Evolutionary conservation across 2,329 filamentous ascomycete genomes (phyloP), one percentile per base, ranked within the genome.

Genomic region (Sporothrix curviconia): DNA sequence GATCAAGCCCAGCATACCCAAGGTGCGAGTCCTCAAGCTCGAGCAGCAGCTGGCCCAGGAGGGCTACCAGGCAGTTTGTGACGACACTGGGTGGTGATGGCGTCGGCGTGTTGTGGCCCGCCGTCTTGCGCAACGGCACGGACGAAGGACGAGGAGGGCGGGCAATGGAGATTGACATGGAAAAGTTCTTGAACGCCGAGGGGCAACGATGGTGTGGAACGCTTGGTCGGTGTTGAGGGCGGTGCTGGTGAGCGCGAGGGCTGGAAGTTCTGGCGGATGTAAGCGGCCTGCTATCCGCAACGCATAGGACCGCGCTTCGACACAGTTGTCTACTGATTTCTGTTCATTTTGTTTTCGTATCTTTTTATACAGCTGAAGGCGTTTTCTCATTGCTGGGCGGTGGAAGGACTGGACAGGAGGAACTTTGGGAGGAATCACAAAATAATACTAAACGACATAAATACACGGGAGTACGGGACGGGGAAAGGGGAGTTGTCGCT

Each of bases 81-180:
- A 94, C 91, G 0, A 96, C 89, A 0, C 81, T 99, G 0, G 94
- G 92, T 4, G 92, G 92, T 39, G 90, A 96, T 66, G 94, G 94
- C 12, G 90, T 99, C 1, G 94, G 94, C 37, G 90, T 99, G 1
- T 79, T 99, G 4, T 96, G 89, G 84, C 94, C 94, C 1, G 94
- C 94, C 0, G 87, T 96, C 0, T 76, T 96, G 25, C 89, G 90
- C 69, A 95, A 95, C 60, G 89, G 87, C 6, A 83, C 81, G n/a
- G 84, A 87, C 37, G 86, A 90, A n/a, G 66, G 87, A 90, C 63
- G 78, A 82, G 0, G 83, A 90, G 62, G 90, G 90, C 34, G 90
- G 90, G n/a, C n/a, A 24, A 90, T 94, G 75, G 92, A 96, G 72
- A 97, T 99, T 66, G 89, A 96, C 65, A 80, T 92, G 66, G 90